Evolutionary conservation across 2,329 filamentous ascomycete species (phyloP).

Genomic region (Leptosphaerulina australis): DNA sequence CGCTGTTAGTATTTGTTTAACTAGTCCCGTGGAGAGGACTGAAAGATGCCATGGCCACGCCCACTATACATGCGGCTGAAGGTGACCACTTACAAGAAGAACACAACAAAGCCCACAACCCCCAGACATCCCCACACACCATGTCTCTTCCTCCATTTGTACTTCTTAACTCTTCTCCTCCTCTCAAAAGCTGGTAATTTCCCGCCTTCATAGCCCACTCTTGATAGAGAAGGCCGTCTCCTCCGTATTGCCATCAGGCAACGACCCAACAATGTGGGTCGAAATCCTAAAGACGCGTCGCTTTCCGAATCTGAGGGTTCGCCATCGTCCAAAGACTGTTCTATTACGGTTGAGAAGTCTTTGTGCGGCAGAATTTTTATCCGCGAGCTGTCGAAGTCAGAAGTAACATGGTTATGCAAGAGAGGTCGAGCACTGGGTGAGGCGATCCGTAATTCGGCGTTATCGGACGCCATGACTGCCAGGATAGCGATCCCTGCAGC

Average conservation of each 20-base stretch:
- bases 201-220: slow-evolving; percentile 20
- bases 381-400: slow-evolving; percentile 23
- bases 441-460: slow-evolving; percentile 16
- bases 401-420: slow-evolving; percentile 31
- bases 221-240: slow-evolving; percentile 28
- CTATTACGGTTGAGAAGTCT: slow-evolving; percentile 22
- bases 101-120: slow-evolving; percentile 30
- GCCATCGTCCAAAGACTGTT: slow-evolving; percentile 35
- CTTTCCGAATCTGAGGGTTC: slow-evolving; percentile 24
- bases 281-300: slow-evolving; percentile 18
- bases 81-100: slow-evolving; percentile 44
- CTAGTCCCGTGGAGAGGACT: slow-evolving; percentile 1
- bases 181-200: slow-evolving; percentile 27
- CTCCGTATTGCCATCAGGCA: slow-evolving; percentile 39
- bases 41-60: slow-evolving; percentile 6
- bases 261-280: slow-evolving; percentile 31
- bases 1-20: slow-evolving; percentile 20
- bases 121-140: slow-evolving; percentile 26
- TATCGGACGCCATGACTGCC: slow-evolving; percentile 27
- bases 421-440: slow-evolving; percentile 28
- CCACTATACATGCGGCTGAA: slow-evolving; percentile 3
- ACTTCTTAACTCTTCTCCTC: slow-evolving; percentile 20
- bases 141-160: slow-evolving; percentile 29
- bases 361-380: slow-evolving; percentile 21
- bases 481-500: slow-evolving; percentile 14